A percentile compares a stretch with the other conserved stretches of the same genome.
Conservation (phyloP, 2,329 filamentous ascomycete genomes). For the Aspergillus fijiensis region DNA sequence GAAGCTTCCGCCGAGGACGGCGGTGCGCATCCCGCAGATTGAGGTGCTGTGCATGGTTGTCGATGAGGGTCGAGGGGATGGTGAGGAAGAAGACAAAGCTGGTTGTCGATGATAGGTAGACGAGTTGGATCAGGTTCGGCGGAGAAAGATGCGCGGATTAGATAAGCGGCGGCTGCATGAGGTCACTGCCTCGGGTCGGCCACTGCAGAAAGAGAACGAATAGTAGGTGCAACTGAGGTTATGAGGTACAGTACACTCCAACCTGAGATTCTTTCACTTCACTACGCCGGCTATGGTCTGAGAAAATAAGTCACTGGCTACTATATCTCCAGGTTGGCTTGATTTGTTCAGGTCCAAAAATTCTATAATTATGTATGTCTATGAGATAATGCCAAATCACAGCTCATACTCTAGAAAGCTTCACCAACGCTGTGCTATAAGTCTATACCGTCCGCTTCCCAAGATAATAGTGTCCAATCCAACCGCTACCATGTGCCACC, state of each 20-base stretch:
- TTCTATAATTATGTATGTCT: background rate
- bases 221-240: no score
- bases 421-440: no score
- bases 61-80: slow-evolving; percentile 2
- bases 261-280: no score
- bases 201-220: no score
- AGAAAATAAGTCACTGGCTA: no score
- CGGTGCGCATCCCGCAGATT: slow-evolving; percentile 33
- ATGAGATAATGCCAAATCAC: background rate
- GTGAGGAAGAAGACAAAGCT: background rate
- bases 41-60: slow-evolving; percentile 28
- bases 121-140: slow-evolving; percentile 3
- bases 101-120: background rate
- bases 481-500: background rate
- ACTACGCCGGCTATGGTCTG: no score
- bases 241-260: no score
- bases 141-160: slow-evolving; percentile 17
- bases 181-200: slow-evolving; percentile 1
- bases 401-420: background rate
- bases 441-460: no score
- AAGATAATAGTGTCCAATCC: no score
- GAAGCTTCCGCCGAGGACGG: slow-evolving; percentile 30
- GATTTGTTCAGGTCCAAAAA: background rate
- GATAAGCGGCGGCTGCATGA: slow-evolving; percentile 19
- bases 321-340: no score